phyloP scores from a whole-genome alignment of 768 basidiomycete genomes.

The Cystobasidium onofrii region DNA sequence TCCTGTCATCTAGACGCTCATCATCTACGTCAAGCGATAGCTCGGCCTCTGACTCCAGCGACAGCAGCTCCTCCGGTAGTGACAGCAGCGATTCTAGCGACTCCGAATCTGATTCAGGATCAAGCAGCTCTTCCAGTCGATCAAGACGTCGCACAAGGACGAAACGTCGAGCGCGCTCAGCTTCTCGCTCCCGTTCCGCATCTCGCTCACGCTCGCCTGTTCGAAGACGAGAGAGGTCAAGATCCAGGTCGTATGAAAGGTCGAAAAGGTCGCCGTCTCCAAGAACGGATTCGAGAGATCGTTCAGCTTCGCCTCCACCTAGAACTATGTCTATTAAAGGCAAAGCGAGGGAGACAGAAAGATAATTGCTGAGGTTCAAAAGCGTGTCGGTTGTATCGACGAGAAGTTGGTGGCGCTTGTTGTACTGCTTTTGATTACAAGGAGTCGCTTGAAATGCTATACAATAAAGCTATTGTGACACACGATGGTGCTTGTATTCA shows the following conservation, averaged over 20 bases:
- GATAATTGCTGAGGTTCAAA: not conserved
- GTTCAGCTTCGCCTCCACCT: conserved; percentile 3
- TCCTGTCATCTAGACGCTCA: not conserved
- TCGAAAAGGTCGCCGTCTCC: not conserved
- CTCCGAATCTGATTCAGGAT: conserved; percentile 17
- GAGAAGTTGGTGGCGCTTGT: not conserved
- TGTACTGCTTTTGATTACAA: too few relatives aligned
- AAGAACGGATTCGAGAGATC: not conserved
- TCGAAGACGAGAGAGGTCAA: not conserved
- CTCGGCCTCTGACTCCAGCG: conserved; percentile 9
- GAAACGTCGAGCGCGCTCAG: conserved; percentile 3
- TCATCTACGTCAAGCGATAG: not conserved
- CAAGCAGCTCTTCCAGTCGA: not conserved
- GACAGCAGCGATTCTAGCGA: conserved; percentile 17
- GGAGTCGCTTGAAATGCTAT: too few relatives aligned
- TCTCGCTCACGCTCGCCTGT: conserved; percentile 21
- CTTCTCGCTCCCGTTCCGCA: not conserved
- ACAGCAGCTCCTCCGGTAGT: conserved; percentile 25
- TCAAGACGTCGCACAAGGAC: not conserved
- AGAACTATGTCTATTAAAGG: not conserved
- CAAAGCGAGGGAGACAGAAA: not conserved
- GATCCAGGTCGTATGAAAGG: not conserved
- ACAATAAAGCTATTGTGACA: too few relatives aligned
- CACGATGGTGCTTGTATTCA: too few relatives aligned
- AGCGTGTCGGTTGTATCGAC: not conserved